Evolutionary conservation across 164 flowering plant species (phyloP).

Genomic region (Kingdonia uniflora): DNA sequence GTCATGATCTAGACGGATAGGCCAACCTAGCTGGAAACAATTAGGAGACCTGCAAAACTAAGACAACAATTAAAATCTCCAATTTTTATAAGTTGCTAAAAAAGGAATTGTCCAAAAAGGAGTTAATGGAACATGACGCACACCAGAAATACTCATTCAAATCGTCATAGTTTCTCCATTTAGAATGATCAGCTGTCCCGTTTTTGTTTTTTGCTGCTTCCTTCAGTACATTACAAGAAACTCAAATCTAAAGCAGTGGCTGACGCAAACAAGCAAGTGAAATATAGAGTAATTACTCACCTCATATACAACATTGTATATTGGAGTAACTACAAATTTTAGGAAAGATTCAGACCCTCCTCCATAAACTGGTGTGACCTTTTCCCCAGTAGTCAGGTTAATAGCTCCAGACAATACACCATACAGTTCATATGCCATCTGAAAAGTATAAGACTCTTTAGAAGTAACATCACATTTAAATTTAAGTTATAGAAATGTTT

Average conservation of each 20-base stretch:
- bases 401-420: slow-evolving; percentile 54
- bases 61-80: slow-evolving; percentile 6
- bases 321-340: slow-evolving; percentile 60
- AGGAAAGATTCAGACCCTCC: slow-evolving; percentile 71
- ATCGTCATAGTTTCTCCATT: slow-evolving; percentile 98
- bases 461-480: too few relatives aligned
- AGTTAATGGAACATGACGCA: slow-evolving; percentile 3
- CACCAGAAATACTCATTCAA: slow-evolving; percentile 95
- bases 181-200: slow-evolving; percentile 76
- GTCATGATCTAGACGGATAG: slow-evolving; percentile 40
- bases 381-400: slow-evolving; percentile 46
- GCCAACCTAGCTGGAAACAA: slow-evolving; percentile 73
- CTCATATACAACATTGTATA: slow-evolving; percentile 67
- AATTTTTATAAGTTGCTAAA: not conserved
- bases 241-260: slow-evolving; percentile 13
- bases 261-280: not conserved
- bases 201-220: slow-evolving; percentile 67
- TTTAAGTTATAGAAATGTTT: too few relatives aligned
- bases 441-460: slow-evolving; percentile 13
- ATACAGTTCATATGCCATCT: slow-evolving; percentile 93
- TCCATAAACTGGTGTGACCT: slow-evolving; percentile 56
- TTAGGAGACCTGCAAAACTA: slow-evolving; percentile 41
- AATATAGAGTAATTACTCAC: slow-evolving; percentile 23
- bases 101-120: not conserved
- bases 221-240: slow-evolving; percentile 29